Conservation (phyloP, 2,329 filamentous ascomycete genomes). For the Magnaporthales sp. region DNA sequence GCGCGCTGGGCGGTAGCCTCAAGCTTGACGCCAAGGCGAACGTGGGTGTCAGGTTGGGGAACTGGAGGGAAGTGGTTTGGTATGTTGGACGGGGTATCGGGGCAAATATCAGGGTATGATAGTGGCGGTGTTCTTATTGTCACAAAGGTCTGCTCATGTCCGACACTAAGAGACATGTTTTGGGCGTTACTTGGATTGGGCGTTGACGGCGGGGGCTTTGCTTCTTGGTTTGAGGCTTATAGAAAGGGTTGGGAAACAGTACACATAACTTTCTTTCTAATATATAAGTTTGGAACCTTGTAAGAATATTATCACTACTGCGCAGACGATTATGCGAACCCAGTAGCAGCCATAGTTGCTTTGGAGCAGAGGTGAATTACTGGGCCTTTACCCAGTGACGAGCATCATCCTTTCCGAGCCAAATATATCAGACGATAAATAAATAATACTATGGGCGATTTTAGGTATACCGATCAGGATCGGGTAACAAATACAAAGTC, state of each 20-base stretch:
- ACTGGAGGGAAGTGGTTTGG: conserved; percentile 65
- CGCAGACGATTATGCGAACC: neutral
- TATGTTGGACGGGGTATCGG: conserved; percentile 64
- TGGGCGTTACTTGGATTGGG: neutral
- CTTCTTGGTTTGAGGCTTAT: neutral
- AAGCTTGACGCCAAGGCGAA: conserved; percentile 71
- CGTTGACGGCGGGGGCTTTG: neutral
- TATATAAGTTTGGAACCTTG: neutral
- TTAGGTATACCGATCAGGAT: neutral
- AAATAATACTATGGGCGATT: too few species aligned
- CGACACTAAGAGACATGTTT: neutral
- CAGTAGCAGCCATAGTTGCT: neutral
- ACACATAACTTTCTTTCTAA: neutral
- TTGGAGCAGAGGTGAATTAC: neutral
- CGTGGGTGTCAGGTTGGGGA: conserved; percentile 65
- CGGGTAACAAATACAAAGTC: neutral
- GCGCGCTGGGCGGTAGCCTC: conserved; percentile 71
- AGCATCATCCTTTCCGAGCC: too few species aligned
- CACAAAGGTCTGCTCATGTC: neutral
- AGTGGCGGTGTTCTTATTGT: neutral
- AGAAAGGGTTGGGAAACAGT: neutral
- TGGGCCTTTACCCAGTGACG: too few species aligned
- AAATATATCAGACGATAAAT: too few species aligned
- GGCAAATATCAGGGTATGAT: conserved; percentile 48
- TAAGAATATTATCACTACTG: neutral